Evolutionary conservation across 2,329 filamentous ascomycete species (phyloP).

Genomic region (Aurifilum marmelostoma): DNA sequence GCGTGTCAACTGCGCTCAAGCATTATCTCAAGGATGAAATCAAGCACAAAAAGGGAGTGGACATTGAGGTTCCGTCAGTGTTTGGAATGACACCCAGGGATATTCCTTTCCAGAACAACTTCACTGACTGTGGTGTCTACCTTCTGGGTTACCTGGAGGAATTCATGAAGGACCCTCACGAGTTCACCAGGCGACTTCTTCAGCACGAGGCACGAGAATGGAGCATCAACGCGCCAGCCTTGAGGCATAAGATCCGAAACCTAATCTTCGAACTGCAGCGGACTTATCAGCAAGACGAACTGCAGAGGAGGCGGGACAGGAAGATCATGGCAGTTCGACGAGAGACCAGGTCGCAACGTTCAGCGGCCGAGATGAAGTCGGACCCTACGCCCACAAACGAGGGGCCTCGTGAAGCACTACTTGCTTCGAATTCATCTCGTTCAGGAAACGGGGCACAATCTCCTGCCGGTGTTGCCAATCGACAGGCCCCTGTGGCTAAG

Average conservation of each 20-base stretch:
- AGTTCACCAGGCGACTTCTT: conserved; percentile 69
- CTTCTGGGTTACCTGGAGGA: conserved; percentile 82
- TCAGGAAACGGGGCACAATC: neutral
- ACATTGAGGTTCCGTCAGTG: conserved; percentile 42
- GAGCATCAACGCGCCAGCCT: conserved; percentile 58
- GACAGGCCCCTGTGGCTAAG: neutral
- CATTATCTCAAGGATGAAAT: conserved; percentile 79
- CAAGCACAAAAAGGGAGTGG: conserved; percentile 57
- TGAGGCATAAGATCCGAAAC: conserved; percentile 68
- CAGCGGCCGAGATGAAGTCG: neutral
- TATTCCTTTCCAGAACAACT: conserved; percentile 82
- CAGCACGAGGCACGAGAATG: conserved; percentile 55
- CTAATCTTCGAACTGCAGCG: conserved; percentile 66
- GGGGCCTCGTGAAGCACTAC: neutral
- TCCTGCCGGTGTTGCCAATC: neutral
- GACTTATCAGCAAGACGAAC: conserved; percentile 54
- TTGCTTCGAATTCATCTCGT: neutral
- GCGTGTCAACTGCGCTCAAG: conserved; percentile 69
- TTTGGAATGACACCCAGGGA: conserved; percentile 68
- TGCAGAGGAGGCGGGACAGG: conserved; percentile 42
- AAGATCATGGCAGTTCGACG: conserved; percentile 31
- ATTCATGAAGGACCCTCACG: conserved; percentile 75
- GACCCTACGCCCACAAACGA: neutral
- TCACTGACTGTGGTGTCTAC: conserved; percentile 87
- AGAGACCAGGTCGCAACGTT: conserved; percentile 8